Base-by-base conservation (phyloP, 768 basidiomycete species). In the Baorangia bicolor region DNA sequence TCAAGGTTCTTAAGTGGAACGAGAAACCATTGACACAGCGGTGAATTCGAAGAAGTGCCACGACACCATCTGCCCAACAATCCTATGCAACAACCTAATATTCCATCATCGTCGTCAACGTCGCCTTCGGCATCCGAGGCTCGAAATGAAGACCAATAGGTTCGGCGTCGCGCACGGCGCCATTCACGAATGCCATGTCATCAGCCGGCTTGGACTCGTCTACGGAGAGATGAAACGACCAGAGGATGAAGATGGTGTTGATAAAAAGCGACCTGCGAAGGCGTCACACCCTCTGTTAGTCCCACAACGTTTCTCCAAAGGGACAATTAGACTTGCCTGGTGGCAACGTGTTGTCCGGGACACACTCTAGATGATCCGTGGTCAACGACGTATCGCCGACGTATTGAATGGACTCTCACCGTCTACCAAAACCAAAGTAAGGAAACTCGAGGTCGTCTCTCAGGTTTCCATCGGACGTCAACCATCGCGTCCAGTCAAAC, bases 201-300 rank as follows among this genome's bases (percentile, higher is more conserved):
- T 89, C 80, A 44, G 85, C 83, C 0, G 82, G 82, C 10, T 73
- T 67, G 8, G 69, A 60, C 0, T 77, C 73, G 57, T 84, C 81
- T 12, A 75, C 57, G 2, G 69, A 72, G 40, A 87, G 71, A 1
- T 63, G 73, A 70, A 87, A 87, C 0, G 84, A 77, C 82, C 84
- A 87, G 11, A 85, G 75, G 8, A 81, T 66, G n/a, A 85, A 72
- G 1, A 82, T 79, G 0, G 81, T 80, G 60, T 82, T 86, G 49
- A 87, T 71, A 63, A 83, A 84, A 2, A 88, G 70, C 2, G 85
- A 86, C 8, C 82, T 81, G 51, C 56, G 1, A 28, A 30, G n/a
- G 41, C n/a, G 8, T 28, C 27, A 49, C 20, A 47, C 21, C 49
- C 21, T 33, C 23, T 23, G 13, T 60, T 21, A 48, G 25, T 10